A percentile compares a stretch with the other conserved stretches of the same genome.
These are phyloP conservation scores for Pyrenochaeta sp. DNA, from an alignment of 2,329 filamentous ascomycete species.

Conservation along the genomic window DNA sequence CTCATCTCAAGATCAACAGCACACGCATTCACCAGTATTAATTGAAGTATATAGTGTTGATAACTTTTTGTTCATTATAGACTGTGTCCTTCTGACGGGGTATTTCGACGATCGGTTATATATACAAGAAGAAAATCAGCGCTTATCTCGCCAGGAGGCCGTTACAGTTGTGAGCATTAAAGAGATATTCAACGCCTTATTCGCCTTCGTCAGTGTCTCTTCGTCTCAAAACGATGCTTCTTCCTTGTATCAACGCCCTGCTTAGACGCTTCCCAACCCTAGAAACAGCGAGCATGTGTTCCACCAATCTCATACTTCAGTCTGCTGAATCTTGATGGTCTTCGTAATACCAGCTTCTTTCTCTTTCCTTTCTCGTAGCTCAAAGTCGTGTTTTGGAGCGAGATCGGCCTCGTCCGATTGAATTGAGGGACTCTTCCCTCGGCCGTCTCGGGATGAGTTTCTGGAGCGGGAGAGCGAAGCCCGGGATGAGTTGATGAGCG, in stretches of 20 bases:
- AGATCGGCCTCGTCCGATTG: conserved; percentile 1
- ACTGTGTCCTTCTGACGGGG: background rate
- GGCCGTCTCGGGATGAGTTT: background rate
- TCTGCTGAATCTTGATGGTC: conserved; percentile 2
- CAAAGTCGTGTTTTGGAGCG: background rate
- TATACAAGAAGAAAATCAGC: background rate
- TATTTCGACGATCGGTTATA: background rate
- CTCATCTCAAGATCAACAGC: background rate
- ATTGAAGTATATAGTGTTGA: background rate
- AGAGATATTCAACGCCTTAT: background rate
- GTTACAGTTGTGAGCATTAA: background rate
- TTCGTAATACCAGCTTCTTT: background rate
- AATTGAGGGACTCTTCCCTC: background rate
- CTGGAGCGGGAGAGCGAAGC: background rate
- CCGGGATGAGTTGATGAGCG: background rate
- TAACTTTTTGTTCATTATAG: background rate
- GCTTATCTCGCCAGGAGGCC: background rate
- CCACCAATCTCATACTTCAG: background rate
- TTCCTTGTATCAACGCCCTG: background rate
- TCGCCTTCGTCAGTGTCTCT: background rate
- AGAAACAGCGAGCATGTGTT: too few relatives aligned
- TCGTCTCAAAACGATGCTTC: background rate
- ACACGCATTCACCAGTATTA: background rate
- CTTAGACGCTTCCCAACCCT: background rate
- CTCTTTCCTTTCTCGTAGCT: background rate